Conservation (phyloP, 2,329 filamentous ascomycete genomes). For the Colletotrichum sp. region DNA sequence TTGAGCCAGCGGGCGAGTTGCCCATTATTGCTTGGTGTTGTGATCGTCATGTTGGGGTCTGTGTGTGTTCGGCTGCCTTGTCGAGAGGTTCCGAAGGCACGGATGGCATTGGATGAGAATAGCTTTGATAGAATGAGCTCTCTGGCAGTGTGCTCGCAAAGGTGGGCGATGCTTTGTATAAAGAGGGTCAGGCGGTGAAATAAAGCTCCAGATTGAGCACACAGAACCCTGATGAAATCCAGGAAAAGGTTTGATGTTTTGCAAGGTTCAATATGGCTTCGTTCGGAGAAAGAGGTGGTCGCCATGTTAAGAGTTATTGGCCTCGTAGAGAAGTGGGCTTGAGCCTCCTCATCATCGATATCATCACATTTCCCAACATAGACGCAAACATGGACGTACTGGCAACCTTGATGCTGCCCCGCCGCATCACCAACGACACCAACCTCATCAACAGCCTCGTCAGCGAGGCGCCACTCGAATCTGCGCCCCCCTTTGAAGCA, state of each 20-base stretch:
- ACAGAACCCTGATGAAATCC: not conserved
- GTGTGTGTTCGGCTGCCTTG: not conserved
- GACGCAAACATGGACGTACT: not conserved
- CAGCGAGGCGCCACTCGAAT: not conserved
- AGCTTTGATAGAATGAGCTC: accelerated
- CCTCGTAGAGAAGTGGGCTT: not conserved
- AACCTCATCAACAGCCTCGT: not conserved
- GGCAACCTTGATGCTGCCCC: not conserved
- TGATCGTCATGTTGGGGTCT: not conserved
- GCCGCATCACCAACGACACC: not conserved
- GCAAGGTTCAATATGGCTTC: not conserved
- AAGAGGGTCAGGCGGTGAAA: not conserved
- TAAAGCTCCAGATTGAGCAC: not conserved
- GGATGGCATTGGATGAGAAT: not conserved
- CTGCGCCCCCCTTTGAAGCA: not conserved
- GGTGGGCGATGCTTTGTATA: not conserved
- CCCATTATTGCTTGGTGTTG: not conserved
- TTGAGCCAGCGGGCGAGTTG: not conserved
- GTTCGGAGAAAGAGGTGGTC: not conserved
- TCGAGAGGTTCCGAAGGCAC: not conserved
- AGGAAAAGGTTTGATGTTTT: accelerated
- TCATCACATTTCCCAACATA: not conserved
- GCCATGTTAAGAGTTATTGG: not conserved
- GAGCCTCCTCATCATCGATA: not conserved
- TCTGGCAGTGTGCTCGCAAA: not conserved